Evolutionary conservation across 2,329 filamentous ascomycete genomes (phyloP).

Genomic region (Mycocentrospora acerina): DNA sequence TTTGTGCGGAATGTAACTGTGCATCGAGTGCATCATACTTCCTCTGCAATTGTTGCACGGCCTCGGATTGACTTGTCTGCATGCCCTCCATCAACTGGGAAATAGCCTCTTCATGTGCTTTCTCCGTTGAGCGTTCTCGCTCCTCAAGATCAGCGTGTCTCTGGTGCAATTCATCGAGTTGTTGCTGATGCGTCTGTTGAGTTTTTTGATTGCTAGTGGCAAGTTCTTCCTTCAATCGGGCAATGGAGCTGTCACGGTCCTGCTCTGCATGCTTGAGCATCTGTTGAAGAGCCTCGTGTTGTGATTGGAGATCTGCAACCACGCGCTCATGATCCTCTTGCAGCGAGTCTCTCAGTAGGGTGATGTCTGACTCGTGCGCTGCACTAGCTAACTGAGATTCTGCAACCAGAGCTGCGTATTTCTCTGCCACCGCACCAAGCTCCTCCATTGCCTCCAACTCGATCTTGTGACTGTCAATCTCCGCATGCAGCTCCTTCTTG

Average conservation of each 20-base stretch:
- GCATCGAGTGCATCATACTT: conserved; percentile 32
- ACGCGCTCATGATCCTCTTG: conserved; percentile 20
- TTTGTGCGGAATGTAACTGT: conserved; percentile 20
- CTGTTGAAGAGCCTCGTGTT: conserved; percentile 25
- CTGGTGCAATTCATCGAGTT: conserved; percentile 29
- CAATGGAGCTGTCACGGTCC: conserved; percentile 35
- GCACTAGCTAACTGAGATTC: conserved; percentile 20
- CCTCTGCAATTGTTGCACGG: conserved; percentile 36
- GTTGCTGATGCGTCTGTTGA: conserved; percentile 22
- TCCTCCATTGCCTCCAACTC: conserved; percentile 21
- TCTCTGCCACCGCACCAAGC: conserved; percentile 22
- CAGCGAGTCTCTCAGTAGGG: conserved; percentile 19
- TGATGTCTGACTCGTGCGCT: conserved; percentile 21
- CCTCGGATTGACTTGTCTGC: conserved; percentile 35
- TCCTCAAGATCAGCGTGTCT: conserved; percentile 29
- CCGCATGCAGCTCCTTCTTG: conserved; percentile 21
- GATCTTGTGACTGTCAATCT: conserved; percentile 23
- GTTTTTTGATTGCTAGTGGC: conserved; percentile 32
- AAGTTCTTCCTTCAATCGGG: conserved; percentile 31
- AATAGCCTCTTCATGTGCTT: conserved; percentile 39
- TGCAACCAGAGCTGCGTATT: conserved; percentile 29
- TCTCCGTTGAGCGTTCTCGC: conserved; percentile 31
- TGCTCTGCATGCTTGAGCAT: conserved; percentile 27
- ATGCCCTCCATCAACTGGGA: conserved; percentile 37
- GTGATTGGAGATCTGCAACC: conserved; percentile 24